Evolutionary conservation across 2,329 filamentous ascomycete genomes (phyloP), one percentile per base, ranked within the genome.

Genomic region (Trichoderma sp.): DNA sequence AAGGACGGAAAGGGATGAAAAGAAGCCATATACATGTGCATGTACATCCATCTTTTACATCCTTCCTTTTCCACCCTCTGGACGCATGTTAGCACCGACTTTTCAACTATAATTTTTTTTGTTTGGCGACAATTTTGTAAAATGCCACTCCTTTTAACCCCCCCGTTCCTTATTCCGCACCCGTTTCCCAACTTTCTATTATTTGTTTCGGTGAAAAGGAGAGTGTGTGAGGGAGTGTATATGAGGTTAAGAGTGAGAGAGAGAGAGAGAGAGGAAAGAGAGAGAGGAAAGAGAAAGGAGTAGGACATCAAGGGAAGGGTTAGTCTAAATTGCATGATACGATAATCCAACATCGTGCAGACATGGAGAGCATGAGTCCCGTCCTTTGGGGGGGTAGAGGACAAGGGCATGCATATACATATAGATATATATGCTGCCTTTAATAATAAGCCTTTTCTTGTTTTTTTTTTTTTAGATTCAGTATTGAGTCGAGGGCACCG

Each of bases 291-390:
- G n/a, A 39, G 54, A 22, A 10, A 63, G 9, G 45, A 39, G 50
- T 7, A 60, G 61, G 37, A 64, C 52, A 35, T 45, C 12, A 64
- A 39, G 12, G 59, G 37, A 63, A 13, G 32, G 29, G 48, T 42
- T 42, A 54, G 60, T 42, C 27, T 13, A n/a, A 39, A 32, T 27
- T 50, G 50, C 48, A n/a, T 64, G 35, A 64, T 17, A 39, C 10
- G 58, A 53, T 39, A 63, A 37, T 45, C 61, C 50, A 42, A 45
- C 61, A 48, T 57, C 61, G 50, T 64, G 22, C 50, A 64, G 35
- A 42, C 61, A 56, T 56, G 37, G 13, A 42, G 60, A 25, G 35
- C 27, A 45, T 54, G 13, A 19, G 35, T 56, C n/a, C 29, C 5
- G n/a, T n/a, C n/a, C 5, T n/a, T 19, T 15, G 50, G 12, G 13